Conservation (phyloP, 495 filamentous ascomycete species). For the Glonium stellatum region DNA sequence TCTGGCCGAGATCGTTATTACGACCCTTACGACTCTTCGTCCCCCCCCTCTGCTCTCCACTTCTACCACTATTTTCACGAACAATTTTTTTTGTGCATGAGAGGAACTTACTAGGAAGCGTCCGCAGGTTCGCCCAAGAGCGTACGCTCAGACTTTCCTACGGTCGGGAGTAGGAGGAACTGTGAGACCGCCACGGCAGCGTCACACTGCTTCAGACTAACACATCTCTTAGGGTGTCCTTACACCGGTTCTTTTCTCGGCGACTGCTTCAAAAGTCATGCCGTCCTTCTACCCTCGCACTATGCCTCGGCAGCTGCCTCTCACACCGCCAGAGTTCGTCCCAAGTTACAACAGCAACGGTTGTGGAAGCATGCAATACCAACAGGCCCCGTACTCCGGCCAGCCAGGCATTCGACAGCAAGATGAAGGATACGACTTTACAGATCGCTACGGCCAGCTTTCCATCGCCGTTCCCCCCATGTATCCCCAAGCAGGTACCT, state of each 20-base stretch:
- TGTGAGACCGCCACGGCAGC: conserved; percentile 12
- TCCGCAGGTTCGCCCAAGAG: conserved; percentile 19
- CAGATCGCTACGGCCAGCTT: conserved; percentile 32
- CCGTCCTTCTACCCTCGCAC: conserved; percentile 31
- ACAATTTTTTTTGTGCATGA: conserved; percentile 28
- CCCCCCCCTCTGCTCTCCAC: conserved; percentile 12
- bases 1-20: conserved; percentile 20
- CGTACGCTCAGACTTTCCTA: conserved; percentile 22
- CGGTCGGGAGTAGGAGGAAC: conserved; percentile 22
- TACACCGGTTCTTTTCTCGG: conserved; percentile 26
- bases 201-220: conserved; percentile 3
- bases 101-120: conserved; percentile 19
- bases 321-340: conserved; percentile 36
- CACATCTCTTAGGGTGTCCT: conserved; percentile 13
- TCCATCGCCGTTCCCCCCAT: conserved; percentile 29
- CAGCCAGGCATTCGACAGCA: conserved; percentile 30
- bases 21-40: conserved; percentile 16
- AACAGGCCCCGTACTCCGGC: conserved; percentile 28
- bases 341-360: conserved; percentile 29
- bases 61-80: conserved; percentile 1
- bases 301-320: conserved; percentile 29
- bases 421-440: conserved; percentile 33
- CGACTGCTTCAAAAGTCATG: conserved; percentile 27
- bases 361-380: conserved; percentile 34
- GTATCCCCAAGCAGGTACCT: conserved; percentile 32